Percentiles rank a stretch among this genome's conserved stretches.
Conservation (phyloP, 805 yeast species). For the Saturnispora bothae region DNA sequence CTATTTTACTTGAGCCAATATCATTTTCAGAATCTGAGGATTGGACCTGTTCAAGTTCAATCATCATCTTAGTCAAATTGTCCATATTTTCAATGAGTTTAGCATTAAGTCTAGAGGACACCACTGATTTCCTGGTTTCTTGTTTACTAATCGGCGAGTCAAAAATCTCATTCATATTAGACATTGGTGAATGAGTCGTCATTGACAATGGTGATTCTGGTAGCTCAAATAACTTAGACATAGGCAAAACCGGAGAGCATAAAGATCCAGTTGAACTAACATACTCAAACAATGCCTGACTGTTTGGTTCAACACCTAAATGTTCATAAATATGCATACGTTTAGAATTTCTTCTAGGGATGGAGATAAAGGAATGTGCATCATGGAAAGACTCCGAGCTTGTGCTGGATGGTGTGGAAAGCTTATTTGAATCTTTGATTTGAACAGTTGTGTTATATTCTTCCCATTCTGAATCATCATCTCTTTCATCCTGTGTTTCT, state of each 20-base stretch:
- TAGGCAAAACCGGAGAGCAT: background rate
- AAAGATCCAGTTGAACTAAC: background rate
- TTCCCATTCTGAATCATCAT: background rate
- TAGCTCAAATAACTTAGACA: background rate
- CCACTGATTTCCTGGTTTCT: background rate
- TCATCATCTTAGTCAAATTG: slow-evolving; percentile 7
- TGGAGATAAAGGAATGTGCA: background rate
- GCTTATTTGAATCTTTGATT: background rate
- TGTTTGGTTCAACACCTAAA: slow-evolving; percentile 7
- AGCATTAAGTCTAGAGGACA: background rate
- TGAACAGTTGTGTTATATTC: background rate
- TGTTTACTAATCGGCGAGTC: background rate
- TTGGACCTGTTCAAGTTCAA: slow-evolving; percentile 1
- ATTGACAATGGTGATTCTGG: no score
- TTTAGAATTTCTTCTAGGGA: slow-evolving; percentile 13
- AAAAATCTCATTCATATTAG: background rate
- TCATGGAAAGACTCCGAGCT: background rate
- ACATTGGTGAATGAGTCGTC: no score
- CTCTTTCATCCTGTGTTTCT: background rate
- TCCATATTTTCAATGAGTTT: slow-evolving; percentile 1
- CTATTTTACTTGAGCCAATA: background rate
- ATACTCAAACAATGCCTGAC: background rate
- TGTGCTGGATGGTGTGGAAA: background rate
- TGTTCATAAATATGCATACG: slow-evolving; percentile 4
- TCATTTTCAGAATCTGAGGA: background rate